Conservation (phyloP, 441 rosid species). For the Rhodomyrtus psidioides region DNA sequence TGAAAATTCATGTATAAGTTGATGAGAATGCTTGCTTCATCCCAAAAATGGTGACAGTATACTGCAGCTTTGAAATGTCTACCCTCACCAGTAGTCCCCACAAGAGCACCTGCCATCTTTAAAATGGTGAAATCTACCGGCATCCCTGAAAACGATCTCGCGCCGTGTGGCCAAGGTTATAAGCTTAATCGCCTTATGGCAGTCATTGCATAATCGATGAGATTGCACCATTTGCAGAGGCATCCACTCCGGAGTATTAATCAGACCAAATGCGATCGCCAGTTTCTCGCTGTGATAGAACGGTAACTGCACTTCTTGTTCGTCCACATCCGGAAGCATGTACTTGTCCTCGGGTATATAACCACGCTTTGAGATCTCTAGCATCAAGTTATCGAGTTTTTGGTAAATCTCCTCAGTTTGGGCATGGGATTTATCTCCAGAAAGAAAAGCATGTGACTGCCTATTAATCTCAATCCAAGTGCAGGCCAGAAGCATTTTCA, state of each 20-base stretch:
- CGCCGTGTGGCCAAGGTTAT: slow-evolving; percentile 43
- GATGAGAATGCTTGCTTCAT: neutral
- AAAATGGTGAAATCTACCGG: slow-evolving; percentile 80
- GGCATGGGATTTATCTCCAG: slow-evolving; percentile 54
- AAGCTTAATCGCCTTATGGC: slow-evolving; percentile 66
- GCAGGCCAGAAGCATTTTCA: slow-evolving; percentile 67
- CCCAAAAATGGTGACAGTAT: neutral
- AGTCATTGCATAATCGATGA: slow-evolving; percentile 77
- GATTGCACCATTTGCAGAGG: slow-evolving; percentile 75
- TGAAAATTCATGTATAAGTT: neutral
- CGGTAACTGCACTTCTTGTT: slow-evolving; percentile 31
- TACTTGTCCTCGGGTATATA: slow-evolving; percentile 34
- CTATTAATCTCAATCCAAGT: slow-evolving; percentile 75
- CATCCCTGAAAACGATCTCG: slow-evolving; percentile 73
- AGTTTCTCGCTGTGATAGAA: slow-evolving; percentile 75
- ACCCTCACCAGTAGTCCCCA: slow-evolving; percentile 83
- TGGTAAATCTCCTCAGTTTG: slow-evolving; percentile 50
- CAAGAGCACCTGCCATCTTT: slow-evolving; percentile 76
- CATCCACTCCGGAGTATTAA: slow-evolving; percentile 42
- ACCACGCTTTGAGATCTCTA: slow-evolving; percentile 48
- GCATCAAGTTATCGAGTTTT: slow-evolving; percentile 63
- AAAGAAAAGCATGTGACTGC: slow-evolving; percentile 43
- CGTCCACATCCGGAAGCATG: slow-evolving; percentile 77
- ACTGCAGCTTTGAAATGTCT: neutral
- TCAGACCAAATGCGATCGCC: slow-evolving; percentile 71